A percentile compares a stretch with the other conserved stretches of the same genome.
These are phyloP conservation scores for Colletotrichum sidae DNA, from an alignment of 2,329 filamentous ascomycete species.

Conservation along the genomic window DNA sequence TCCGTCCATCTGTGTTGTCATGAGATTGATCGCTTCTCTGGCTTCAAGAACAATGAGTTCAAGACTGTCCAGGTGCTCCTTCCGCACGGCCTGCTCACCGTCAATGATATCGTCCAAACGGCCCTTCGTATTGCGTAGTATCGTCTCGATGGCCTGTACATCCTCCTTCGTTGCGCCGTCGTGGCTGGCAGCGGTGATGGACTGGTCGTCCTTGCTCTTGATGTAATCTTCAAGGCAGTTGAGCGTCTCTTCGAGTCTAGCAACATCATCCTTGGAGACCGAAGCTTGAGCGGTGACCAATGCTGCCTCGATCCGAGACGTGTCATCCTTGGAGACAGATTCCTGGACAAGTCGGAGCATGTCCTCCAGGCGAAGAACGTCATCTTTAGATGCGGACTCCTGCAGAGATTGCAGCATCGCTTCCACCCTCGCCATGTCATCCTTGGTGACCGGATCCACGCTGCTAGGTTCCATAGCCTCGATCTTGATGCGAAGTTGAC, in stretches of 20 bases:
- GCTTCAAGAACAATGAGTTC: constrained; percentile 78
- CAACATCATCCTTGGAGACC: constrained; percentile 56
- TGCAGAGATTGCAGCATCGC: constrained; percentile 58
- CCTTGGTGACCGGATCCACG: constrained; percentile 51
- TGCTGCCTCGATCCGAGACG: constrained; percentile 62
- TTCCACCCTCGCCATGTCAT: constrained; percentile 49
- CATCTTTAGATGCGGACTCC: constrained; percentile 52
- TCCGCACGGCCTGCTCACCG: constrained; percentile 75
- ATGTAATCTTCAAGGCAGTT: constrained; percentile 62
- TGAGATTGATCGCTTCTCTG: constrained; percentile 75
- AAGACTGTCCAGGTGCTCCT: constrained; percentile 73
- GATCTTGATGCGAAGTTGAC: constrained; percentile 85
- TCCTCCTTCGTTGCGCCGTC: constrained; percentile 81
- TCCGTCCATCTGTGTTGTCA: constrained; percentile 76
- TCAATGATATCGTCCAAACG: constrained; percentile 85
- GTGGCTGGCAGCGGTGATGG: constrained; percentile 40
- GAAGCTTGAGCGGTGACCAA: constrained; percentile 57
- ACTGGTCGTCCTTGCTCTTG: constrained; percentile 13
- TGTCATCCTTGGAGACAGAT: constrained; percentile 33
- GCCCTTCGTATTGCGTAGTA: constrained; percentile 89
- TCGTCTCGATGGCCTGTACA: constrained; percentile 88
- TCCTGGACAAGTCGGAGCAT: constrained; percentile 57
- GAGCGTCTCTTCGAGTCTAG: constrained; percentile 64
- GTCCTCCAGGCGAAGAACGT: constrained; percentile 50
- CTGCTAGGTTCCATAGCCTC: constrained; percentile 74